Evolutionary conservation across 345 rosid genomes (phyloP), one percentile per base, ranked within the genome.

Genomic region (Lepidium didymum): DNA sequence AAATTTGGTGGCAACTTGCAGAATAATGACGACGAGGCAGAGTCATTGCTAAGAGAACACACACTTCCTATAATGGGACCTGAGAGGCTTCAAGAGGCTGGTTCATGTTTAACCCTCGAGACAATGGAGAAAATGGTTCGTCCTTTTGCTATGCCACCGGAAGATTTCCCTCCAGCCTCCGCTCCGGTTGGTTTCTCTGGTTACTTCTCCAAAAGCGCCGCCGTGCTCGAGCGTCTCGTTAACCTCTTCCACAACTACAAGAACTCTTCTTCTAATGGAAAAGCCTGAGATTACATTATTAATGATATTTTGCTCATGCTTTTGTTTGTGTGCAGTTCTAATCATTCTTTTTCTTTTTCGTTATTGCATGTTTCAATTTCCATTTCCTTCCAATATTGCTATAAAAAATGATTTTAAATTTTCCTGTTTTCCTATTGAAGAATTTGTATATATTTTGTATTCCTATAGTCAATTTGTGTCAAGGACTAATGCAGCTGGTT

Each of bases 1-100:
- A n/a, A 13, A 5, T 29, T 3, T 7, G 31, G 55, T 49, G 33
- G 6, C 5, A 50, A 50, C 10, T 23, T 50, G 37, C 41, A 54
- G 96, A 89, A 63, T 67, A 80, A 91, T 10, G 96, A 84, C 69
- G 75, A 76, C 27, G 90, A 88, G 78, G 96, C 92, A 36, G 79
- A 83, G 49, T 83, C 90, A 35, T 80, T 91, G 81, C 92, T 81
- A 65, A 90, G 89, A 81, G 99, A 95, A 74, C 99, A 95, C 81
- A 95, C 94, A 4, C 86, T 95, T 56, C 99, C 97, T 6, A 88
- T 95, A 75, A 95, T 86, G 96, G 96, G 99, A 51, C 98, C 97
- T 37, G 99, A 95, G 81, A 92, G 97, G 82, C 82, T 95, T 58
- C 99, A 95, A 64, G 99, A 91, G 74, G 88, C 78, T 29, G 94